Evolutionary conservation across 2,329 filamentous ascomycete genomes (phyloP).

Genomic region (Graphilbum fragrans): DNA sequence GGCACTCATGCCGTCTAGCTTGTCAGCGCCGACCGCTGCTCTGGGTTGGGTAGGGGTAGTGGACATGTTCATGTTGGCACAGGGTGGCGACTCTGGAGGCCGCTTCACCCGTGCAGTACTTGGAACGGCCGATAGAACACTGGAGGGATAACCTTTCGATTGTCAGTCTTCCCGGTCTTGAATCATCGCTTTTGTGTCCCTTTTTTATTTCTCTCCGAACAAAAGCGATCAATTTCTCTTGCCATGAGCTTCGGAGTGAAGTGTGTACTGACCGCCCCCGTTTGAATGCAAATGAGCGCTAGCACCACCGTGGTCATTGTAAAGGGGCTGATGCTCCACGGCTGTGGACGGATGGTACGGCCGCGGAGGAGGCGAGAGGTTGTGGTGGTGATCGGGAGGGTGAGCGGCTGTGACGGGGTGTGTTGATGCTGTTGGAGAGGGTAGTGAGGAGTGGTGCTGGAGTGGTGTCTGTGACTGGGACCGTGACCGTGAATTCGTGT

Average conservation of each 20-base stretch:
- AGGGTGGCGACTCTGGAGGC: background rate
- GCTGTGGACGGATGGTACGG: background rate
- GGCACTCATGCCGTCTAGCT: constrained; percentile 46
- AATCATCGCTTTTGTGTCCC: no score
- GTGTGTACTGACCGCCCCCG: constrained; percentile 8
- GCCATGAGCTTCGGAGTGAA: background rate
- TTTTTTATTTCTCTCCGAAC: no score
- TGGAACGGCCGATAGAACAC: no score
- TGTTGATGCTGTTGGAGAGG: background rate
- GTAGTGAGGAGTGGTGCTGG: background rate
- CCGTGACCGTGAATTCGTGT: no score
- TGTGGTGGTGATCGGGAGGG: background rate
- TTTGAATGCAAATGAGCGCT: constrained; percentile 2
- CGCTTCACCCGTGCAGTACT: background rate
- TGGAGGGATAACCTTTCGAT: no score
- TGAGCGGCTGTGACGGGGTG: background rate
- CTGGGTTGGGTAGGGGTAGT: no score
- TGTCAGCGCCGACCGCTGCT: no score
- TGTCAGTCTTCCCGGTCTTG: no score
- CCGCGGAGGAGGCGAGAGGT: background rate
- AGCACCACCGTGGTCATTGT: constrained; percentile 1
- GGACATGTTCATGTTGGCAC: constrained; percentile 1
- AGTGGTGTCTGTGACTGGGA: background rate
- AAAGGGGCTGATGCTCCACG: background rate
- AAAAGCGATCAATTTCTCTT: no score